Evolutionary conservation across 2,329 filamentous ascomycete genomes (phyloP).

Genomic region (Alternaria gansuensis): DNA sequence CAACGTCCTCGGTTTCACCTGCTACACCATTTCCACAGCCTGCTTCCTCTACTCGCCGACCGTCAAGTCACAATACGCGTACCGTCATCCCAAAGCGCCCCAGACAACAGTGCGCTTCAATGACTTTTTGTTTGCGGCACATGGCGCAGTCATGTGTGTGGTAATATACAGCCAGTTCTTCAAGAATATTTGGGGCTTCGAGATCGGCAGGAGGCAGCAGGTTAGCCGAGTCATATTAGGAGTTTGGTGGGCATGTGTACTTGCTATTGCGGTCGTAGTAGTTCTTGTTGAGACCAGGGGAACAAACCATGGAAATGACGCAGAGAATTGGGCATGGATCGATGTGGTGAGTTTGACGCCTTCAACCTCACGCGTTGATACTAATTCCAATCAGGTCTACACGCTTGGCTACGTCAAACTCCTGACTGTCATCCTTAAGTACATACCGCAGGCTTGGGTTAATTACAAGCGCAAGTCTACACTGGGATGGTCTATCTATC

Average conservation of each 20-base stretch:
- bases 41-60: slow-evolving; percentile 80
- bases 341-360: slow-evolving; percentile 70
- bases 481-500: slow-evolving; percentile 83
- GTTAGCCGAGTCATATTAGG: slow-evolving; percentile 71
- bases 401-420: slow-evolving; percentile 89
- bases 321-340: slow-evolving; percentile 68
- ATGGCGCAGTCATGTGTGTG: slow-evolving; percentile 76
- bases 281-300: slow-evolving; percentile 56
- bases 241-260: slow-evolving; percentile 73
- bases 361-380: neutral
- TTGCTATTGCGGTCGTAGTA: slow-evolving; percentile 62
- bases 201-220: slow-evolving; percentile 63
- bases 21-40: slow-evolving; percentile 78
- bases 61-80: slow-evolving; percentile 83
- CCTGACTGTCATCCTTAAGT: slow-evolving; percentile 87
- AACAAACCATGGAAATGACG: slow-evolving; percentile 57
- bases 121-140: slow-evolving; percentile 86
- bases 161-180: slow-evolving; percentile 82
- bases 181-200: slow-evolving; percentile 77
- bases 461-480: slow-evolving; percentile 90
- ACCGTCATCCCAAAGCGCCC: slow-evolving; percentile 74
- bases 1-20: slow-evolving; percentile 75
- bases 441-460: slow-evolving; percentile 73
- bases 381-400: slow-evolving; percentile 57
- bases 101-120: slow-evolving; percentile 88